Percentiles rank a stretch among this genome's conserved stretches.
Conservation (phyloP, 2,329 filamentous ascomycete genomes). For the Pseudogymnoascus sp. region DNA sequence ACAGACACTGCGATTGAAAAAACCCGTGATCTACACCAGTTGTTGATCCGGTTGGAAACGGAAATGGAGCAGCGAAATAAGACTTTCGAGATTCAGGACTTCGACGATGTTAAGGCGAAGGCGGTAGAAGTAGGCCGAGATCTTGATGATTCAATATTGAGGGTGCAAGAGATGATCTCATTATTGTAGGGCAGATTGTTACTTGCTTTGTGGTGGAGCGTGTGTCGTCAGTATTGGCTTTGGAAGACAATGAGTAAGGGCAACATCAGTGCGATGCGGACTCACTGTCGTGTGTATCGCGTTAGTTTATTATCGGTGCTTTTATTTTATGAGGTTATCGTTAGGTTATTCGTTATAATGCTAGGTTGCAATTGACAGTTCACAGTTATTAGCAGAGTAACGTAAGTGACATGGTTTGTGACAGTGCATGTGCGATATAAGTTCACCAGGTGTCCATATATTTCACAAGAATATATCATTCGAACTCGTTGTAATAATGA, state of each 20-base stretch:
- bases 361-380: neutral
- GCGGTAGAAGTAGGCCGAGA: neutral
- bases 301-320: neutral
- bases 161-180: neutral
- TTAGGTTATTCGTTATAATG: neutral
- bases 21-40: neutral
- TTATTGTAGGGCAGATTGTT: neutral
- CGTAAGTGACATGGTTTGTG: neutral
- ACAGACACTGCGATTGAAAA: neutral
- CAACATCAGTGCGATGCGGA: too few relatives aligned
- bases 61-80: neutral
- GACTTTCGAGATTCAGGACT: neutral
- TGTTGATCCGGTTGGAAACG: neutral
- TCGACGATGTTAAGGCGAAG: neutral
- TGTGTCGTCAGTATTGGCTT: neutral
- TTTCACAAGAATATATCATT: slow-evolving; percentile 49
- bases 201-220: neutral
- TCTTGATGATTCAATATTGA: neutral
- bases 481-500: neutral
- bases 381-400: neutral
- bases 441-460: neutral
- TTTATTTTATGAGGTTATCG: neutral
- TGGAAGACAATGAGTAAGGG: too few relatives aligned
- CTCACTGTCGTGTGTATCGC: too few relatives aligned
- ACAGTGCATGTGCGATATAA: neutral